These are phyloP conservation scores for Stevia rebaudiana DNA, from an alignment of 140 eudicot genomes.

Conservation along the genomic window DNA sequence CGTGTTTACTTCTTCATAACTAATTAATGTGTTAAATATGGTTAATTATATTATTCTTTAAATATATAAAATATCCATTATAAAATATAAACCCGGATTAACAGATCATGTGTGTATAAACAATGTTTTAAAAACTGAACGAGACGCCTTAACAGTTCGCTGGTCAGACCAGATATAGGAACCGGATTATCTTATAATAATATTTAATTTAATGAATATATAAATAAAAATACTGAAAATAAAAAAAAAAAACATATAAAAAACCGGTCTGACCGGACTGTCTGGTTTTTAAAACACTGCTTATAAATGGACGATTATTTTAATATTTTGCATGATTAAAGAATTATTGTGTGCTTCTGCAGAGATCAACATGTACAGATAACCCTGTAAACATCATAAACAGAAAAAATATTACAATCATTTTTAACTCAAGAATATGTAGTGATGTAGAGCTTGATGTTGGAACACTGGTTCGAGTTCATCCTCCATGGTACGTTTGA, in stretches of 20 bases:
- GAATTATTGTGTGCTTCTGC: constrained; percentile 21
- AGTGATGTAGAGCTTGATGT: constrained; percentile 73
- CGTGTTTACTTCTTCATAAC: neutral
- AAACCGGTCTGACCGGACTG: too few relatives aligned
- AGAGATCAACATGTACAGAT: constrained; percentile 26
- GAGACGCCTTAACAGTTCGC: too few relatives aligned
- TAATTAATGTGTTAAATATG: neutral
- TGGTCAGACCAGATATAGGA: too few relatives aligned
- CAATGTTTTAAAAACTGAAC: too few relatives aligned
- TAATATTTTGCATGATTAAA: neutral
- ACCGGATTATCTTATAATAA: too few relatives aligned
- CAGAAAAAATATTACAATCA: constrained; percentile 36
- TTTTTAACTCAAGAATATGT: constrained; percentile 65
- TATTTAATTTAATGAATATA: too few relatives aligned
- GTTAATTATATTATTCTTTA: neutral
- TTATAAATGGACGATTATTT: neutral
- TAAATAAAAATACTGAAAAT: too few relatives aligned
- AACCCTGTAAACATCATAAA: constrained; percentile 15
- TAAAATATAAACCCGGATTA: neutral
- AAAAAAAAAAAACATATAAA: too few relatives aligned
- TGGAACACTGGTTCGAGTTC: constrained; percentile 56
- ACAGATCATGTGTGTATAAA: neutral
- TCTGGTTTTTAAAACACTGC: too few relatives aligned
- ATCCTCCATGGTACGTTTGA: constrained; percentile 65
- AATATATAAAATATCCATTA: neutral